Conservation (phyloP, 2,329 filamentous ascomycete species). For the Fusarium papillatum region DNA sequence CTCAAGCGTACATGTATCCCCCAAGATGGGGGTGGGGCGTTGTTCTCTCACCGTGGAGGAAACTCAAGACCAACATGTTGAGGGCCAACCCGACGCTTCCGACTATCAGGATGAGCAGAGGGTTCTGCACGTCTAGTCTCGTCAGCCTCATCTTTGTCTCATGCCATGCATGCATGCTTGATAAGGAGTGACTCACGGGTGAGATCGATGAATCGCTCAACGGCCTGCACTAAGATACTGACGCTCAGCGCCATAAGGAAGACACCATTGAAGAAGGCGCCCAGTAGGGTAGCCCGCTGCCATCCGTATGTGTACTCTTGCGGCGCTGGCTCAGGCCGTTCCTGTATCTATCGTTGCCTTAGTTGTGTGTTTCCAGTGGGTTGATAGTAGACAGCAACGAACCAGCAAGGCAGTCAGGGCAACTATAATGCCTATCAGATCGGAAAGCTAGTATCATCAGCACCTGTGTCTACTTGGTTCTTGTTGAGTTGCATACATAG, state of each 20-base stretch:
- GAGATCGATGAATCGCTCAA: slow-evolving; percentile 76
- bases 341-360: slow-evolving; percentile 62
- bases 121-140: slow-evolving; percentile 70
- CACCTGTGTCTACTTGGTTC: background rate
- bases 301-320: slow-evolving; percentile 75
- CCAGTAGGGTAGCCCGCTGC: slow-evolving; percentile 80
- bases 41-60: slow-evolving; percentile 71
- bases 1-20: background rate
- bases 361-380: background rate
- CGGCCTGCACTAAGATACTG: slow-evolving; percentile 80
- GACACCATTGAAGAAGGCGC: slow-evolving; percentile 85
- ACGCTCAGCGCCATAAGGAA: slow-evolving; percentile 80
- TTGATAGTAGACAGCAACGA: slow-evolving; percentile 34
- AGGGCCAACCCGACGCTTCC: slow-evolving; percentile 76
- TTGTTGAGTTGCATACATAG: slow-evolving; percentile 58
- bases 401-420: slow-evolving; percentile 76
- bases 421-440: slow-evolving; percentile 77
- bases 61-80: slow-evolving; percentile 75
- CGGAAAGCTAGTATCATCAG: slow-evolving; percentile 69
- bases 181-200: slow-evolving; percentile 55
- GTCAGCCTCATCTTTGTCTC: slow-evolving; percentile 26
- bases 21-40: background rate
- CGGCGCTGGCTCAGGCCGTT: slow-evolving; percentile 65
- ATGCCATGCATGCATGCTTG: background rate
- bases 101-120: slow-evolving; percentile 76